Evolutionary conservation across 345 rosid genomes (phyloP).

Genomic region (Lumnitzera littorea): DNA sequence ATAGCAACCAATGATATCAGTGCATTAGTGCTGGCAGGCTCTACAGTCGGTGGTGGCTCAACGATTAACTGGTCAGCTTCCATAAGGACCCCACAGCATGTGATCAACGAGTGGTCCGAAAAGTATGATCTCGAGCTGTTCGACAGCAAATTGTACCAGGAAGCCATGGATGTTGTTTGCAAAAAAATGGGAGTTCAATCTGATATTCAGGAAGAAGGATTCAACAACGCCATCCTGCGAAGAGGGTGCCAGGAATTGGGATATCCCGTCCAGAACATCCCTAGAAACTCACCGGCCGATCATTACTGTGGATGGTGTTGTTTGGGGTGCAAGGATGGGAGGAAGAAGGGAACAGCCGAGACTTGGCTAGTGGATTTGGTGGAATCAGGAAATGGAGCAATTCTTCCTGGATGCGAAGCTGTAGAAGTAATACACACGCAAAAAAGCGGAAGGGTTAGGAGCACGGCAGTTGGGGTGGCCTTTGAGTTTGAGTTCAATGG

Average conservation of each 20-base stretch:
- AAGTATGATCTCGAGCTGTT: slow-evolving; percentile 39
- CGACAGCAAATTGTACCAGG: slow-evolving; percentile 42
- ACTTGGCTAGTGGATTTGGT: slow-evolving; percentile 89
- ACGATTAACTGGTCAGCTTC: slow-evolving; percentile 88
- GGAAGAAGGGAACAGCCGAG: slow-evolving; percentile 59
- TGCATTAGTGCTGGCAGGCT: slow-evolving; percentile 54
- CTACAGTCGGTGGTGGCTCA: slow-evolving; percentile 86
- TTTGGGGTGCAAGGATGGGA: slow-evolving; percentile 81
- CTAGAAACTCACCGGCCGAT: slow-evolving; percentile 54
- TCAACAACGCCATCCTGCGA: slow-evolving; percentile 58
- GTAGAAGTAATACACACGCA: slow-evolving; percentile 34
- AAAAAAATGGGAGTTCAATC: slow-evolving; percentile 74
- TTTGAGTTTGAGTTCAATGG: slow-evolving; percentile 35
- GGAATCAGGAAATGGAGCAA: slow-evolving; percentile 55
- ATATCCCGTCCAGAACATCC: slow-evolving; percentile 42
- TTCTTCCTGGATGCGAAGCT: slow-evolving; percentile 65
- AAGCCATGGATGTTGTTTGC: slow-evolving; percentile 65
- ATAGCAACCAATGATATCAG: slow-evolving; percentile 53
- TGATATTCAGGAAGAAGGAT: slow-evolving; percentile 50
- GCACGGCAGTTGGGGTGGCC: slow-evolving; percentile 44
- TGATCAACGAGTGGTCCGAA: slow-evolving; percentile 57
- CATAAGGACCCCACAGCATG: slow-evolving; percentile 62
- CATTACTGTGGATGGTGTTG: slow-evolving; percentile 86
- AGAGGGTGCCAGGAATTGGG: slow-evolving; percentile 75
- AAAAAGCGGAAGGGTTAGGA: slow-evolving; percentile 19